phyloP scores from a whole-genome alignment of 768 basidiomycete species.

The Sporobolomyces roseus region DNA sequence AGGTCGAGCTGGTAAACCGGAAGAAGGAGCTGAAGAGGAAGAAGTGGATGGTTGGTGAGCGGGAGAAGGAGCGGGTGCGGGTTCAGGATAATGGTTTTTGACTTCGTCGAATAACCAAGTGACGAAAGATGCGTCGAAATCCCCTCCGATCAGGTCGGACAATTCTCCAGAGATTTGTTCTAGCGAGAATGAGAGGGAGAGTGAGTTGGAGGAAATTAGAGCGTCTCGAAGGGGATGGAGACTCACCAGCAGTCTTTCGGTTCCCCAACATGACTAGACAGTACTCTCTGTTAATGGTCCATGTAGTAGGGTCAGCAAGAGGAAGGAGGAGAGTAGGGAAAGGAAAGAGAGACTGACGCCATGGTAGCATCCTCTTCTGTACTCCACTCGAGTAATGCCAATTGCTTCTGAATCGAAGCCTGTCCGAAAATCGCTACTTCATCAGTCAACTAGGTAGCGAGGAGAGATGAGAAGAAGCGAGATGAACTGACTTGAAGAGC shows the following conservation, averaged over 20 bases:
- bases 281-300: slow-evolving; percentile 25
- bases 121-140: slow-evolving; percentile 78
- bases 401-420: slow-evolving; percentile 44
- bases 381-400: slow-evolving; percentile 41
- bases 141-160: slow-evolving; percentile 78
- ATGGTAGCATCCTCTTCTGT: slow-evolving; percentile 44
- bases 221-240: background rate
- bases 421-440: background rate
- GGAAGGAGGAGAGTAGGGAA: background rate
- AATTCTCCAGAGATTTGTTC: slow-evolving; percentile 84
- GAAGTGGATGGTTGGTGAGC: slow-evolving; percentile 30
- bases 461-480: background rate
- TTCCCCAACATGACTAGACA: slow-evolving; percentile 43
- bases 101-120: slow-evolving; percentile 83
- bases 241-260: slow-evolving; percentile 36
- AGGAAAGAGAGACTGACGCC: slow-evolving; percentile 34
- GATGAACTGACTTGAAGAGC: slow-evolving; percentile 28
- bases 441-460: background rate
- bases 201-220: background rate
- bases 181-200: background rate
- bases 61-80: slow-evolving; percentile 40
- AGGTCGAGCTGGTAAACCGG: slow-evolving; percentile 19
- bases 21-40: slow-evolving; percentile 6
- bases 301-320: background rate
- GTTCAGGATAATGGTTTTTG: slow-evolving; percentile 42